A percentile compares a stretch with the other conserved stretches of the same genome.
Evolutionary conservation across 805 yeast genomes (phyloP).

Genomic region (Starmera dryadoides): DNA sequence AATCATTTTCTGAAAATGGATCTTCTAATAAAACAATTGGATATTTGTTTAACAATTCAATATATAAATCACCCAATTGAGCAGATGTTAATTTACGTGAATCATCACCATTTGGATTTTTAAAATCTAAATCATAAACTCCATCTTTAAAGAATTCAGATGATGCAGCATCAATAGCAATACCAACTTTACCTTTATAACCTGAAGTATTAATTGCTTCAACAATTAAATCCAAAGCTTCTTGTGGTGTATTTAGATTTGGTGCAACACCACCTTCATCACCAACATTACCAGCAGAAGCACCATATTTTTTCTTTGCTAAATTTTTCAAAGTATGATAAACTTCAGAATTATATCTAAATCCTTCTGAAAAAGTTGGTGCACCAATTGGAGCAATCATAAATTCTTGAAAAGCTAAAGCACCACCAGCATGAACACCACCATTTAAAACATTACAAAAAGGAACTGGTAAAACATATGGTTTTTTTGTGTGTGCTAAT

Average conservation of each 20-base stretch:
- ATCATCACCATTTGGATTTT: constrained; percentile 88
- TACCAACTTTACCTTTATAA: constrained; percentile 85
- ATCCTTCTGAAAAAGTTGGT: constrained; percentile 84
- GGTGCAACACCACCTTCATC: constrained; percentile 99
- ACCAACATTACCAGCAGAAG: constrained; percentile 99
- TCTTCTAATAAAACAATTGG: constrained; percentile 98
- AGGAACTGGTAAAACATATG: constrained; percentile 96
- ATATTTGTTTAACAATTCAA: constrained; percentile 72
- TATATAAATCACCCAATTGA: constrained; percentile 82
- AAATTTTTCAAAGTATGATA: constrained; percentile 93
- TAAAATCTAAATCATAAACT: constrained; percentile 96
- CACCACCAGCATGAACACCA: constrained; percentile 99
- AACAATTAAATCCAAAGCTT: constrained; percentile 91
- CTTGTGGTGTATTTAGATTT: constrained; percentile 88
- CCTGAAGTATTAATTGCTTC: constrained; percentile 91
- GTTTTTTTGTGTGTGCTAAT: constrained; percentile 61
- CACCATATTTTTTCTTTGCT: constrained; percentile 93
- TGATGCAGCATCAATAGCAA: constrained; percentile 95
- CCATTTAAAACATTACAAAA: constrained; percentile 99
- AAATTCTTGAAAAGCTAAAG: constrained; percentile 98
- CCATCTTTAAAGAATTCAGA: constrained; percentile 97
- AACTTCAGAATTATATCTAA: constrained; percentile 96
- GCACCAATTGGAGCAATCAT: constrained; percentile 98
- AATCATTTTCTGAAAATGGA: constrained; percentile 99
- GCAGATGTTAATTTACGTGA: constrained; percentile 87